Conservation (phyloP, 2,329 filamentous ascomycete genomes). For the Fusarium sp. region DNA sequence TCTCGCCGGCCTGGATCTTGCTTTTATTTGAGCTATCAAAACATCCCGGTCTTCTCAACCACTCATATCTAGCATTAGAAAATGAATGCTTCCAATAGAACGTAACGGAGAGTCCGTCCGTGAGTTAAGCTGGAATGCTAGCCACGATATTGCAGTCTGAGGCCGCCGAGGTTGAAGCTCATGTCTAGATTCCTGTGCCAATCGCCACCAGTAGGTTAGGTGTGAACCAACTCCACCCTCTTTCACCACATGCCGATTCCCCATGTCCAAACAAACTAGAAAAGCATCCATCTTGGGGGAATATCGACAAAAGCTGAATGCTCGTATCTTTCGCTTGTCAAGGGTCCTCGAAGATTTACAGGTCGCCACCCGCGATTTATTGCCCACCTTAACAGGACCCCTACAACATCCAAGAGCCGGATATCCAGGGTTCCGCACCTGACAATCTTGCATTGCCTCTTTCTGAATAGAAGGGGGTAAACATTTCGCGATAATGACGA, state of each 20-base stretch:
- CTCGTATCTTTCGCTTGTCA: constrained; percentile 12
- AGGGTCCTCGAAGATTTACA: constrained; percentile 26
- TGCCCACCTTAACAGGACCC: constrained; percentile 26
- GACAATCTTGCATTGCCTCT: constrained; percentile 25
- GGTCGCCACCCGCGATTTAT: constrained; percentile 33
- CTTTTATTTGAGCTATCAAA: background rate
- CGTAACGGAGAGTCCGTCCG: background rate
- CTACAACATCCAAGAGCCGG: constrained; percentile 24
- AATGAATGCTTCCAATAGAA: constrained; percentile 9
- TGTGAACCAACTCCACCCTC: constrained; percentile 14
- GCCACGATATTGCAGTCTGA: background rate
- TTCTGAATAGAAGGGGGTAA: background rate
- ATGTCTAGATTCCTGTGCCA: constrained; percentile 8
- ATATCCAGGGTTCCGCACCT: constrained; percentile 28
- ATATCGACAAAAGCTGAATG: constrained; percentile 20
- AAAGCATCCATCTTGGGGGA: constrained; percentile 3
- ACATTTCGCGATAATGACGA: constrained; percentile 25
- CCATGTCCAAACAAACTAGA: background rate
- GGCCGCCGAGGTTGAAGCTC: constrained; percentile 6
- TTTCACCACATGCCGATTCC: constrained; percentile 23
- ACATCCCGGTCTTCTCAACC: background rate
- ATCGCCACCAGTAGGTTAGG: constrained; percentile 10
- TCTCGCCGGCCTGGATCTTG: constrained; percentile 29
- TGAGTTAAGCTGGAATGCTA: background rate
- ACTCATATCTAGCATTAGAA: background rate